Base-by-base conservation (phyloP, 805 yeast species). In the Pichia exigua region DNA sequence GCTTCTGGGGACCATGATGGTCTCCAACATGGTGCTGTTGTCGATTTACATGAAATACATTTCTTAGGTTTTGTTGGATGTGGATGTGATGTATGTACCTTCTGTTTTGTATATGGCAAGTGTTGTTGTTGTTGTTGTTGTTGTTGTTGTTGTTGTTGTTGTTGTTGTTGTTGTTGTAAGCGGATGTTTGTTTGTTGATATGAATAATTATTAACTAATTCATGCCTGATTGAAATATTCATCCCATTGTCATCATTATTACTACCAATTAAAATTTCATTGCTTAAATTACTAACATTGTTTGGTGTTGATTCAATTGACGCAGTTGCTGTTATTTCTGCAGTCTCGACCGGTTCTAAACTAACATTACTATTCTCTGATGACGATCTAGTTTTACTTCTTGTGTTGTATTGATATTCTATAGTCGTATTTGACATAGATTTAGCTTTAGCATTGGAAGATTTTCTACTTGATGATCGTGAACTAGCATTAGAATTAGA, bases 21-120 rank as follows among this genome's bases (percentile, higher is more conserved):
- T 64, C 99, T 79, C 99, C 99, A 92, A 68, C 99, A 92, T 5
- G 99, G 99, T 7, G 95, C 87, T 59, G 87, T 94, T 51, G 83
- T 85, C 1, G 94, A 81, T 8, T 90, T 89, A 69, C 99, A 92
- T 7, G 97, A 88, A 28, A 92, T 82, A 65, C 99, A 92, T 49
- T 77, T 78, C 58, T 96, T 76, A 69, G 42, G 47, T 57, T 49
- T 26, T 47, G 53, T 24, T 44, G 57, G 22, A 22, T 38, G 35
- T 47, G 47, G 20, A 13, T 28, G 26, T 15, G 27, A 42, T 50
- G 51, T 30, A 21, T 21, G n/a, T 26, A n/a, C 17, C 21, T 28
- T 39, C 5, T 22, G 26, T 27, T 40, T 15, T 47, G 39, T 18
- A 10, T 20, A 7, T 5, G 4, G 26, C 7, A 5, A 7, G 26